These are phyloP conservation scores for Zangia roseola DNA, from an alignment of 768 basidiomycete genomes.

Conservation along the genomic window DNA sequence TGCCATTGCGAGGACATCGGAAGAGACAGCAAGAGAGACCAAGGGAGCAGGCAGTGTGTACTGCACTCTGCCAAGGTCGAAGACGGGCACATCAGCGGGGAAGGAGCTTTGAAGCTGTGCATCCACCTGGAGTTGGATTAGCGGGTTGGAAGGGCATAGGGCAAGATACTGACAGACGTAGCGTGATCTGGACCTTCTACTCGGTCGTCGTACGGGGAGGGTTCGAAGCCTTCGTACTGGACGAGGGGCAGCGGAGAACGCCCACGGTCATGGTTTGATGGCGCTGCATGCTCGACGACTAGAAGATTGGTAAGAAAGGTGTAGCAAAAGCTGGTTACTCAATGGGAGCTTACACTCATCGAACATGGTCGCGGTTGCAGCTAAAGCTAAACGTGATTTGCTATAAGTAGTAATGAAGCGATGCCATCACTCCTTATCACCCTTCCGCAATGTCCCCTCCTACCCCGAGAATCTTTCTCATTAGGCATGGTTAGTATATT, in stretches of 20 bases:
- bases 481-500: conserved; percentile 64
- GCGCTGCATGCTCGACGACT: conserved; percentile 87
- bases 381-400: background rate
- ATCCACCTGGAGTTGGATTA: conserved; percentile 29
- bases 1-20: conserved; percentile 85
- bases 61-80: conserved; percentile 87
- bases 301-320: conserved; percentile 1
- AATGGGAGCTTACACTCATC: conserved; percentile 60
- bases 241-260: conserved; percentile 52
- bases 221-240: conserved; percentile 89
- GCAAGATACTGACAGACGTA: conserved; percentile 11
- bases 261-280: conserved; percentile 38
- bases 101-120: conserved; percentile 25
- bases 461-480: conserved; percentile 73
- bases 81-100: conserved; percentile 55
- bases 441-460: conserved; percentile 38
- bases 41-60: conserved; percentile 86
- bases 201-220: conserved; percentile 56
- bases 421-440: background rate
- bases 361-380: conserved; percentile 46
- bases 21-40: conserved; percentile 77
- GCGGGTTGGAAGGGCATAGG: background rate
- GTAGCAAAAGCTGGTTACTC: background rate
- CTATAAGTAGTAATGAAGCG: background rate
- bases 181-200: conserved; percentile 43